Evolutionary conservation across 192 early-diverging fungal genomes (phyloP), one percentile per base, ranked within the genome.

Genomic region (Backusella westeae): DNA sequence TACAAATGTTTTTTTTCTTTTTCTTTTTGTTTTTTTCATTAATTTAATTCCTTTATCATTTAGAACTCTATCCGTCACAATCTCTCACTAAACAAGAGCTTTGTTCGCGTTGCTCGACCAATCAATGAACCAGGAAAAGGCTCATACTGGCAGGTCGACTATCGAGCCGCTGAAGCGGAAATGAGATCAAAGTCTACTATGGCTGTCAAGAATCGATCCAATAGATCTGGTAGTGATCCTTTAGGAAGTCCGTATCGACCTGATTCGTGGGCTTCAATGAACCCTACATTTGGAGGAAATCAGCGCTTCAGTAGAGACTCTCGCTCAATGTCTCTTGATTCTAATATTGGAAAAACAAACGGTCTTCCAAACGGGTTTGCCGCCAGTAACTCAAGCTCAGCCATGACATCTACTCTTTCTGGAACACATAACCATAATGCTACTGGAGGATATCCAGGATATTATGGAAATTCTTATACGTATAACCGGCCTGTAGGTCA

Each of bases 11-110:
- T n/a, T 39, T 39, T 10, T 39, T 38, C 10, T 46, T 23, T 23
- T 23, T 23, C 0, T 23, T 23, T 23, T 23, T 23, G 23, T 23
- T 23, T 52, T 68, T 46, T 52, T 75, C 17, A 12, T 19, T 32
- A 8, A 2, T 26, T 39, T 67, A 49, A 59, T 7, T 32, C 9
- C 12, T 71, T 42, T n/a, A 6, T 72, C 10, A 66, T 29, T 88
- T 89, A 93, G 91, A 96, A 96, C 70, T 96, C 94, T n/a, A 91
- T 96, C 71, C 88, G 94, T 29, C 94, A 96, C 80, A 95, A 95
- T 77, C 77, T 96, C 34, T 92, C 91, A 6, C 85, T 95, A 46
- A 95, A 95, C 78, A 93, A 92, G 69, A 85, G 83, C 23, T 96
- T 96, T 83, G 86, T 93, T 34, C 88, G 91, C 49, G 90, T 94